phyloP scores from a whole-genome alignment of 2,329 filamentous ascomycete species.

The Penicillium sp. region DNA sequence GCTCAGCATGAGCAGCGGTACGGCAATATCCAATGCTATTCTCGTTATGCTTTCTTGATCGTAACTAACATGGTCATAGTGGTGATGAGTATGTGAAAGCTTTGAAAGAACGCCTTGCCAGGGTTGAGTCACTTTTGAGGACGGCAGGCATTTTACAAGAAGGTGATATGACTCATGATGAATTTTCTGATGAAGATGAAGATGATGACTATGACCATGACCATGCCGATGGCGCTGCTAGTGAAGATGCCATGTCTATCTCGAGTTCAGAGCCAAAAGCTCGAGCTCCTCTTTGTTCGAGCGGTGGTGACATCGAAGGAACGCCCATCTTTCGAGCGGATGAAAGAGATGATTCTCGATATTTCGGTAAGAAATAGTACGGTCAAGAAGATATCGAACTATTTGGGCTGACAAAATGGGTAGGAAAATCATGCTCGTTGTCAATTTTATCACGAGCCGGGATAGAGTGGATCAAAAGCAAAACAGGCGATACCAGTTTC shows the following conservation, averaged over 20 bases:
- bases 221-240: slow-evolving; percentile 19
- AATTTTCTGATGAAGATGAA: slow-evolving; percentile 15
- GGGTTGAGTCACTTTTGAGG: slow-evolving; percentile 83
- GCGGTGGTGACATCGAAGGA: slow-evolving; percentile 51
- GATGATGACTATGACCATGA: slow-evolving; percentile 18
- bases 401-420: neutral
- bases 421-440: slow-evolving; percentile 87
- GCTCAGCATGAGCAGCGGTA: slow-evolving; percentile 87
- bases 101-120: slow-evolving; percentile 83
- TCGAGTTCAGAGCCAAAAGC: slow-evolving; percentile 9
- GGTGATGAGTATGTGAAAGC: slow-evolving; percentile 93
- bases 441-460: slow-evolving; percentile 96
- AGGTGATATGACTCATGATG: slow-evolving; percentile 63
- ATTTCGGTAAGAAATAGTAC: slow-evolving; percentile 54
- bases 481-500: slow-evolving; percentile 89
- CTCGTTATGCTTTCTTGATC: neutral
- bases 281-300: slow-evolving; percentile 23
- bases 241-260: slow-evolving; percentile 10
- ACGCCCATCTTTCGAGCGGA: slow-evolving; percentile 85
- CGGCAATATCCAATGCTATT: neutral
- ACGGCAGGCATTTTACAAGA: slow-evolving; percentile 80
- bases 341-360: slow-evolving; percentile 83
- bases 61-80: slow-evolving; percentile 10
- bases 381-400: neutral
- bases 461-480: slow-evolving; percentile 94